These are phyloP conservation scores for Jatropha curcas DNA, from an alignment of 345 rosid genomes.

Conservation along the genomic window DNA sequence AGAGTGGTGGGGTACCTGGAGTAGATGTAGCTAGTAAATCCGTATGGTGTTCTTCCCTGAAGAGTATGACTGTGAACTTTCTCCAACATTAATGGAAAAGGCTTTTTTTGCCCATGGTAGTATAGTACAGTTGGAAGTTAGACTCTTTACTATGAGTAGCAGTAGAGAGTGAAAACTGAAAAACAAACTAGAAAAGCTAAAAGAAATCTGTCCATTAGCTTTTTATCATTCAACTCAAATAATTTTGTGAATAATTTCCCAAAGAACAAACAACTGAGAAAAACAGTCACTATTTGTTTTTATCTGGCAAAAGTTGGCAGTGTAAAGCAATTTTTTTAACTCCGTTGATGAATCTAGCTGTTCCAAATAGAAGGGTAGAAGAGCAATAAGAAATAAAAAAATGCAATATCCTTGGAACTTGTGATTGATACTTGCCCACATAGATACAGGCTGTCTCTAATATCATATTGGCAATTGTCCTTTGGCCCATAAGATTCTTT, in stretches of 20 bases:
- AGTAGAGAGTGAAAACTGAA: not conserved
- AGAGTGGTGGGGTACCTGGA: conserved; percentile 17
- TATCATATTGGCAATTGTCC: not conserved
- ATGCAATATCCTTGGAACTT: conserved; percentile 12
- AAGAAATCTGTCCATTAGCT: not conserved
- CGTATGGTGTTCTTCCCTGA: conserved; percentile 21
- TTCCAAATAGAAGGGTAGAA: conserved; percentile 2
- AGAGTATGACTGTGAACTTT: conserved; percentile 9
- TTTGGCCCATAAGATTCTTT: not conserved
- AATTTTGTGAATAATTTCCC: not conserved
- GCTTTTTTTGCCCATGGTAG: too few species aligned
- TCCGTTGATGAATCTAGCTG: not conserved
- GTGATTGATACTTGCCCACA: not conserved
- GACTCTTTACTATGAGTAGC: not conserved
- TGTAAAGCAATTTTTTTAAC: not conserved
- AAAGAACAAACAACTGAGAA: not conserved
- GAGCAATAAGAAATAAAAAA: conserved; percentile 16
- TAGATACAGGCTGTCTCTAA: conserved; percentile 17
- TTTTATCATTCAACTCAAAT: not conserved
- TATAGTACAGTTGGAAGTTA: conserved; percentile 2
- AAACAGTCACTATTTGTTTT: too few species aligned
- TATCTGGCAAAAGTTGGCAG: not conserved
- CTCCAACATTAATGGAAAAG: conserved; percentile 8
- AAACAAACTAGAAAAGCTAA: not conserved
- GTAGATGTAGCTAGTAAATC: conserved; percentile 23